phyloP scores from a whole-genome alignment of 805 yeast genomes.

The Cyberlindnera veronae region DNA sequence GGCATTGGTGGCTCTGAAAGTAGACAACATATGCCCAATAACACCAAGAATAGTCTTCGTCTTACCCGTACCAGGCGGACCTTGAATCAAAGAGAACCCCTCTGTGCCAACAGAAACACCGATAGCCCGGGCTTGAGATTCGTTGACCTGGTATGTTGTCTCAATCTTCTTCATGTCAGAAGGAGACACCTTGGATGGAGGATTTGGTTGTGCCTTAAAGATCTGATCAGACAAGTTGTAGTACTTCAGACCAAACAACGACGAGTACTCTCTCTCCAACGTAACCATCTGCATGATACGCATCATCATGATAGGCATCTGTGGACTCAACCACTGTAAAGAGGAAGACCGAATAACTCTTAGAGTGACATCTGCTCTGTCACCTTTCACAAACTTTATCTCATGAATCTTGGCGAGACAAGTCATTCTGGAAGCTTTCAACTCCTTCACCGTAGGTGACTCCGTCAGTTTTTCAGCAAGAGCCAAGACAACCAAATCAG shows the following conservation, averaged over 20 bases:
- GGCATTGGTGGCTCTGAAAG: constrained; percentile 27
- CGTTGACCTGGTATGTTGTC: constrained; percentile 58
- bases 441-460: constrained; percentile 30
- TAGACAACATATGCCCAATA: constrained; percentile 69
- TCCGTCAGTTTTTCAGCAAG: constrained; percentile 27
- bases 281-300: constrained; percentile 85
- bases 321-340: constrained; percentile 56
- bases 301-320: constrained; percentile 62
- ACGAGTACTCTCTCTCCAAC: constrained; percentile 86
- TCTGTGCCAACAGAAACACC: constrained; percentile 59
- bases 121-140: constrained; percentile 90
- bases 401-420: constrained; percentile 82
- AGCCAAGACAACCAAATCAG: constrained; percentile 71
- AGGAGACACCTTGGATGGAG: constrained; percentile 32
- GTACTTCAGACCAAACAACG: constrained; percentile 76
- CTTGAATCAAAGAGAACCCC: constrained; percentile 92
- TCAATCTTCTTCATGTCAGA: constrained; percentile 41
- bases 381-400: constrained; percentile 60
- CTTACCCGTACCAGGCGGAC: constrained; percentile 99
- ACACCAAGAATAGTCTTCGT: constrained; percentile 95
- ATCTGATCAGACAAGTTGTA: constrained; percentile 74
- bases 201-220: constrained; percentile 59
- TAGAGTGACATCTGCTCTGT: constrained; percentile 70
- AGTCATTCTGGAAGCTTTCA: constrained; percentile 36
- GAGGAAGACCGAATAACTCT: constrained; percentile 50